These are phyloP conservation scores for Leccinum longicurvipes DNA, from an alignment of 768 basidiomycete genomes.

Conservation along the genomic window DNA sequence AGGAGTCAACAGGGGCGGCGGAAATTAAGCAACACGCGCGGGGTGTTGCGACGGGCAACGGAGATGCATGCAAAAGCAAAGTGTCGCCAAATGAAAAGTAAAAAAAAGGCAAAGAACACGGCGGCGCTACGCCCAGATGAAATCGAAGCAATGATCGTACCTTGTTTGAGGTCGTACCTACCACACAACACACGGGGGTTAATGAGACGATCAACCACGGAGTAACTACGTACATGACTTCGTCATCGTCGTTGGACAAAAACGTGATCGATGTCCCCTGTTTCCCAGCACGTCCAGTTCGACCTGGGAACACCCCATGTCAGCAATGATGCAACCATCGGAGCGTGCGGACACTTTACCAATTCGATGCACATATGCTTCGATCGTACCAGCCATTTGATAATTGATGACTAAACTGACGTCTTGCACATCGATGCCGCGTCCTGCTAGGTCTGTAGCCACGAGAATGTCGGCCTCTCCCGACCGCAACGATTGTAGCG, in stretches of 20 bases:
- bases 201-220: neutral
- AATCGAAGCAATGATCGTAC: conserved; percentile 36
- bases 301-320: conserved; percentile 49
- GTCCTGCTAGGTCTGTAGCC: conserved; percentile 95
- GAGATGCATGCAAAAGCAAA: conserved; percentile 3
- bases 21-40: conserved; percentile 8
- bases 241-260: conserved; percentile 92
- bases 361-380: conserved; percentile 97
- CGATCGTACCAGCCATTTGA: conserved; percentile 96
- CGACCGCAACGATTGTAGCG: conserved; percentile 79
- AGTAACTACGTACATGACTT: conserved; percentile 77
- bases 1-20: neutral
- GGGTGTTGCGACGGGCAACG: neutral
- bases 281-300: conserved; percentile 98
- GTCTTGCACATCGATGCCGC: conserved; percentile 98
- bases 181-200: conserved; percentile 5
- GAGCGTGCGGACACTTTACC: conserved; percentile 44
- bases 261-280: conserved; percentile 92
- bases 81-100: neutral
- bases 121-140: neutral
- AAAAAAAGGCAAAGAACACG: neutral
- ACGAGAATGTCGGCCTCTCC: conserved; percentile 89
- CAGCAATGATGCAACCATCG: neutral
- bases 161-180: conserved; percentile 95
- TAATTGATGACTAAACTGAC: conserved; percentile 96